phyloP scores from a whole-genome alignment of 2,329 filamentous ascomycete species.

The Chaetomium globosum region DNA sequence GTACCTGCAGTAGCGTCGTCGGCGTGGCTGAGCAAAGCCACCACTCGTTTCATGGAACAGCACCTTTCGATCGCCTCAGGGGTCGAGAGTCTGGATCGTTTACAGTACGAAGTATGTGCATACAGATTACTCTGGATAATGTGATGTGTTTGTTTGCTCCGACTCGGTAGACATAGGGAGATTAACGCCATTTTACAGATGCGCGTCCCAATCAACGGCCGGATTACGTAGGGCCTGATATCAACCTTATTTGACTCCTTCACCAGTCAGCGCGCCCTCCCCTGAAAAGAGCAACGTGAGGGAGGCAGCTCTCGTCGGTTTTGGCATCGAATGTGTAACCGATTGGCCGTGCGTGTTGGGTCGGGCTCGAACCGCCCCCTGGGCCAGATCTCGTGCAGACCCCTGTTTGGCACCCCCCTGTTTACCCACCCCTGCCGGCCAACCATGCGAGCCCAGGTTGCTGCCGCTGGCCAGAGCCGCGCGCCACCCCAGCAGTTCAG shows the following conservation, averaged over 20 bases:
- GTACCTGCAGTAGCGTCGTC: constrained; percentile 37
- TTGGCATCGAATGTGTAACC: constrained; percentile 27
- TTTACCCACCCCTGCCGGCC: constrained; percentile 26
- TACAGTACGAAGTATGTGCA: background rate
- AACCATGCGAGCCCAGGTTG: constrained; percentile 22
- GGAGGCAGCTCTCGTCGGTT: constrained; percentile 18
- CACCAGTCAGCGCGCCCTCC: background rate
- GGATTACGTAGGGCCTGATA: constrained; percentile 5
- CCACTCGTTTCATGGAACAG: constrained; percentile 31
- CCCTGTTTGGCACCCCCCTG: constrained; percentile 23
- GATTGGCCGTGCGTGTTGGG: constrained; percentile 32
- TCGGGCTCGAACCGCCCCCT: constrained; percentile 25
- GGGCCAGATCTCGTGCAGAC: constrained; percentile 27
- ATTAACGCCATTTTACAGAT: background rate
- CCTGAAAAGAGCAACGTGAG: background rate
- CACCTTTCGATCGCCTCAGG: constrained; percentile 10
- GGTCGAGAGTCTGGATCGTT: background rate
- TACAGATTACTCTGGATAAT: background rate
- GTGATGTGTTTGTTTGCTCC: too few species aligned
- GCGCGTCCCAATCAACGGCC: background rate
- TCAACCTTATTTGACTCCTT: constrained; percentile 5
- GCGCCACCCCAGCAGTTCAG: constrained; percentile 29
- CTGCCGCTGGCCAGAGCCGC: constrained; percentile 32
- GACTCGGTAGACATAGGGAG: background rate
- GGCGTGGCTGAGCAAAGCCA: constrained; percentile 35